Evolutionary conservation across 148 eudicot species (phyloP), one percentile per base, ranked within the genome.

Genomic region (Rhododendron williamsianum): DNA sequence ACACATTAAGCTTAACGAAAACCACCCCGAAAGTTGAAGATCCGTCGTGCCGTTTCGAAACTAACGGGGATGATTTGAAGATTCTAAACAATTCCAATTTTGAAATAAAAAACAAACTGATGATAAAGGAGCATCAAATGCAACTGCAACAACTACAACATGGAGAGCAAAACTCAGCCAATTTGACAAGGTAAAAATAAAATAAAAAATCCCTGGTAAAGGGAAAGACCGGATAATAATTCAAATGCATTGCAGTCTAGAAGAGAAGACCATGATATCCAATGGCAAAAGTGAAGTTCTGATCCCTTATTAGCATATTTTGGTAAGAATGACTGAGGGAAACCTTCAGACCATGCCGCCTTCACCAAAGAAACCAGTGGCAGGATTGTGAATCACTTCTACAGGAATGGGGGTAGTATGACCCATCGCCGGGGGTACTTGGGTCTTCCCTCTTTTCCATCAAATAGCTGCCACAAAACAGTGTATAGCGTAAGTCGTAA

Each of bases 351-450:
- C 8, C 63, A 65, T 82, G 48, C 41, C 8, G 25, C 25, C 72
- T 15, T 71, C 5, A 11, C 41, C 41, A 12, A 76, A 41, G 80
- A 9, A 8, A 76, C 49, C 10, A 76, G 51, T 41, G 41, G 80
- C 51, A 21, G 51, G 27, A 15, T 73, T 73, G 78, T 23, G 21
- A 21, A 25, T 41, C 80, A 11, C 73, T 77, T 89, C 89, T 93
- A 96, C 92, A 95, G 93, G 93, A 96, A 95, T 85, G 98, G 98
- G 85, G 98, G 98, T 49, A 96, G 88, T 82, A 96, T 95, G 71
- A 96, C 97, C 99, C 99, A 95, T 89, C 99, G 88, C 11, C 97
- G 91, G 74, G 99, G 98, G 78, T 96, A 96, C 91, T 92, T 95
- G 10, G 99, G 99, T 85, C 90, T 90, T 82, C 98, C 99, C 2